Base-by-base conservation (phyloP, 2,329 filamentous ascomycete species). In the Fusarium miscanthi region DNA sequence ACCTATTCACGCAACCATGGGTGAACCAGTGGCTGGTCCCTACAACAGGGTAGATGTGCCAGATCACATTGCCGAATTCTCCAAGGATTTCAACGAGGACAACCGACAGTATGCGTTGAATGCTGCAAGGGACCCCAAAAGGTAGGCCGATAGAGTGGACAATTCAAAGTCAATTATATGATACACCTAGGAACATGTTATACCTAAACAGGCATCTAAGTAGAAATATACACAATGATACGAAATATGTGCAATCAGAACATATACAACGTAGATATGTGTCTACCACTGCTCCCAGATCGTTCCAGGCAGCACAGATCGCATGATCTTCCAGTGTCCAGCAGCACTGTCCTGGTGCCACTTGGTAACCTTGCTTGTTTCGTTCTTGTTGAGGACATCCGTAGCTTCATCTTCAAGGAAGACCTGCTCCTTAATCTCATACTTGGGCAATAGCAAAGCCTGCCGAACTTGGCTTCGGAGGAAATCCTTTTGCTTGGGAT, bases 311-410 rank as follows among this genome's bases (percentile, higher is more conserved):
- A 98, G 75, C 6, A 98, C 94, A 2, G 85, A 89, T 78, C 96
- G 89, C 94, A 99, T 99, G 51, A 99, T 92, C 46, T 84, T 85
- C 96, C 96, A 99, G 83, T 99, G 96, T 14, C 93, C 93, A 58
- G 93, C 79, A 0, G 95, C 95, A 76, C 93, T 94, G 77, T 89
- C 85, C 77, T 90, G 87, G 79, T 97, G 94, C 85, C 89, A 94
- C 79, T 88, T 87, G 61, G 87, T 87, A 77, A 98, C 85, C 76
- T 89, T 87, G 11, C 85, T 85, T 30, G 92, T 93, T 70, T 92
- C 88, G 59, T 91, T 92, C 48, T 80, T 86, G 33, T 82, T 85
- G 78, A 96, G 82, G 2, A 94, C 79, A 8, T 85, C 85, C 3
- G 85, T 83, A 73, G 85, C 82, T 40, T 83, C 82, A 63, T 78